These are phyloP conservation scores for Mallotus repandus DNA, from an alignment of 441 rosid species.

Conservation along the genomic window DNA sequence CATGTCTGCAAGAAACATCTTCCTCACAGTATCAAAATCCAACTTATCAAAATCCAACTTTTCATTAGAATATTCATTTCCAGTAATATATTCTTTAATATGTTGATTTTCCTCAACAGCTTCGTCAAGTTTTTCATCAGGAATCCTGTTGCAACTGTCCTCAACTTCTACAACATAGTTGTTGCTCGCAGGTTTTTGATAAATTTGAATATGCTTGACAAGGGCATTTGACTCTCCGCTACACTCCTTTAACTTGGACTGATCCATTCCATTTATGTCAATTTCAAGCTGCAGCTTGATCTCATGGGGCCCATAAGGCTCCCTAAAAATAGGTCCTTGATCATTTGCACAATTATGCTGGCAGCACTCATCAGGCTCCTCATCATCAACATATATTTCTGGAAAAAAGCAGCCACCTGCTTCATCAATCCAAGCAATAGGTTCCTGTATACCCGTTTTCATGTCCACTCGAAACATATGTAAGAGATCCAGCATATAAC, in stretches of 20 bases:
- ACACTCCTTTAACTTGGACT: slow-evolving; percentile 58
- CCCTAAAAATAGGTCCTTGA: slow-evolving; percentile 23
- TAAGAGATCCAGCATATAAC: slow-evolving; percentile 69
- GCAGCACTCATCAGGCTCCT: slow-evolving; percentile 37
- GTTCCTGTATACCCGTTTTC: slow-evolving; percentile 60
- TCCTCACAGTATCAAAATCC: slow-evolving; percentile 46
- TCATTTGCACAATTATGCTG: slow-evolving; percentile 35
- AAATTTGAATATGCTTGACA: slow-evolving; percentile 46
- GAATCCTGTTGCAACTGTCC: slow-evolving; percentile 46
- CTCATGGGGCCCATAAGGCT: slow-evolving; percentile 46
- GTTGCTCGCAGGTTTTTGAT: slow-evolving; percentile 33
- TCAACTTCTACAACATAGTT: slow-evolving; percentile 35
- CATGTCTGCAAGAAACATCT: slow-evolving; percentile 58
- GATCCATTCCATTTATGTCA: slow-evolving; percentile 59
- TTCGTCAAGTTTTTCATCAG: slow-evolving; percentile 45
- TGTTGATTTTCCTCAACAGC: slow-evolving; percentile 32
- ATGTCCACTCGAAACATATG: slow-evolving; percentile 72
- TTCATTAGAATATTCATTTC: slow-evolving; percentile 20
- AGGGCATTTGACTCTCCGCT: slow-evolving; percentile 72
- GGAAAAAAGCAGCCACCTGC: slow-evolving; percentile 82
- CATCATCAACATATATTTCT: slow-evolving; percentile 46
- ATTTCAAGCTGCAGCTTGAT: slow-evolving; percentile 86
- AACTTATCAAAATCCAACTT: slow-evolving; percentile 43
- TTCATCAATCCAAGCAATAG: slow-evolving; percentile 95
- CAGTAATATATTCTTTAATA: slow-evolving; percentile 13